Base-by-base conservation (phyloP, 805 yeast genomes). In the Hemisphaericaspora nanyangensis region DNA sequence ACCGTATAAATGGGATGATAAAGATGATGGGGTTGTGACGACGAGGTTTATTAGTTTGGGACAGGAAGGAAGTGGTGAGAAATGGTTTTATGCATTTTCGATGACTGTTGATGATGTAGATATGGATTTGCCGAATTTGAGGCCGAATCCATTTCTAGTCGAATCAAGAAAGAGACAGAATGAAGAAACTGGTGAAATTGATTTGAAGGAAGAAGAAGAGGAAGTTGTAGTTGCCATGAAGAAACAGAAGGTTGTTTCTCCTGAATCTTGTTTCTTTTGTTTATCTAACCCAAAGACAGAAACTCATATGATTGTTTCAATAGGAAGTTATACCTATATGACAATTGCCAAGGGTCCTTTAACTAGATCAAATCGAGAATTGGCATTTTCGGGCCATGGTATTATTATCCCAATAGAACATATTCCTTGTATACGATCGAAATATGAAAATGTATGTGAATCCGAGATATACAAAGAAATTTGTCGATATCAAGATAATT, bases 321-420 rank as follows among this genome's bases (percentile, higher is more conserved):
- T 90, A 37, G 91, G 86, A 0, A 72, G 73, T 10, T 65, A 68
- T 33, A 62, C 79, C 0, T 89, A 88, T 55, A 36, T 89, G 41
- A 82, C 96, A 0, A 69, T 81, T 12, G 95, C 95, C 0, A 88
- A 85, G 53, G 97, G 97, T 0, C 96, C 97, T 0, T 60, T 89
- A 15, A 76, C 85, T 1, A 60, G 71, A 19, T 76, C 82, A 1
- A 60, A 56, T 8, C 64, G 65, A 11, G 60, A 63, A 3, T 59
- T 73, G 3, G 62, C 72, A 52, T 80, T 85, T 51, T 77, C 95
- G 0, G 96, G 95, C 0, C 96, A 89, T 64, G 85, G 86, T 17
- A 65, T 89, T 31, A 70, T 90, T 7, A 77, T 88, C 10, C 95
- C 96, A 0, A 75, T 90, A 15, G 79, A 81, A 16, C 97, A 89